These are phyloP conservation scores for Fusarium bactridioides DNA, from an alignment of 2,329 filamentous ascomycete species.

Conservation along the genomic window DNA sequence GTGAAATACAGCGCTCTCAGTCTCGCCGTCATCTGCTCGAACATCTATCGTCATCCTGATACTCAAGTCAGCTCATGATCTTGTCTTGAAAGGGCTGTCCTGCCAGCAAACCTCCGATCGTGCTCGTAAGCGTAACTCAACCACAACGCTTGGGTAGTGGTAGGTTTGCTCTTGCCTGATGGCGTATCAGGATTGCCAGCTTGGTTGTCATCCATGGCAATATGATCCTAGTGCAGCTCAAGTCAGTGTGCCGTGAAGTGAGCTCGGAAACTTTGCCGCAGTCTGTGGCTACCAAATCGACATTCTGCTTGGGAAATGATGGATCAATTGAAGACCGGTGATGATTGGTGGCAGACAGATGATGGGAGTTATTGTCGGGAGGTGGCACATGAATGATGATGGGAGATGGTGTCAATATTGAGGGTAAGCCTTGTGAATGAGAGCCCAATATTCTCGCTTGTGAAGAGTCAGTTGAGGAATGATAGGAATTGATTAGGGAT, in stretches of 20 bases:
- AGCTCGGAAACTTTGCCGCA: background rate
- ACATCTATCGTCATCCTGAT: background rate
- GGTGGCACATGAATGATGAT: too few species aligned
- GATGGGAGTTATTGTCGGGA: background rate
- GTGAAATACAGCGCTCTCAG: too few species aligned
- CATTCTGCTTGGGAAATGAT: background rate
- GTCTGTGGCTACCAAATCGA: too few species aligned
- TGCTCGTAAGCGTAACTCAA: background rate
- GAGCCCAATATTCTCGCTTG: background rate
- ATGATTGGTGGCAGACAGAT: background rate
- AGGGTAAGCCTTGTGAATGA: background rate
- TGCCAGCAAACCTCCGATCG: background rate
- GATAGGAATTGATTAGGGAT: too few species aligned
- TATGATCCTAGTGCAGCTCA: background rate
- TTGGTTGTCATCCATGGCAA: background rate
- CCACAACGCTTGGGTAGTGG: fast-evolving
- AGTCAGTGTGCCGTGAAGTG: background rate
- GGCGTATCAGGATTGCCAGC: too few species aligned
- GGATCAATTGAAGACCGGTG: background rate
- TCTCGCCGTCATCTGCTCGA: too few species aligned
- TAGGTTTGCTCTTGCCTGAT: background rate
- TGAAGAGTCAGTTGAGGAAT: background rate
- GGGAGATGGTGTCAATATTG: background rate
- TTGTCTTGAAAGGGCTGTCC: too few species aligned
- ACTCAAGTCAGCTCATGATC: background rate